These are phyloP conservation scores for Plasmodium fragile DNA, from an alignment of 169 alveolate species.

Conservation along the genomic window DNA sequence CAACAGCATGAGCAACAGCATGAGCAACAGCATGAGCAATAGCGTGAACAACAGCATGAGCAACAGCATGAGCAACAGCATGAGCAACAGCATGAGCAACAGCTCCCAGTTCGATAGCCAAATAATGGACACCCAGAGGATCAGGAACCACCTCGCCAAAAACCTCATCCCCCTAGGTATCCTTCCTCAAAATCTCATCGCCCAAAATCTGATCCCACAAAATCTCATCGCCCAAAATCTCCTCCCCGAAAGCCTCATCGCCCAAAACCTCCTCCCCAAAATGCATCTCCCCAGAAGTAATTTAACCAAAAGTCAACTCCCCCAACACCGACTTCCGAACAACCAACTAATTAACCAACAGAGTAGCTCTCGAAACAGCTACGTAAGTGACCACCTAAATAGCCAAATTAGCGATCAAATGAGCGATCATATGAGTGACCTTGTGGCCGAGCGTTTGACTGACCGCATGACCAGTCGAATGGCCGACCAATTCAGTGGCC, in stretches of 20 bases:
- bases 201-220: neutral
- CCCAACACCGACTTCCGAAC: neutral
- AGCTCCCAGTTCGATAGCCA: neutral
- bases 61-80: too few species aligned
- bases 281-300: neutral
- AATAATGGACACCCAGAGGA: neutral
- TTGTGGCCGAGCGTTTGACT: neutral
- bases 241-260: neutral
- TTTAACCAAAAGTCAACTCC: neutral
- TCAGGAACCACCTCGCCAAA: neutral
- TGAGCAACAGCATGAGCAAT: too few species aligned
- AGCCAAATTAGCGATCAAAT: neutral
- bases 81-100: too few species aligned
- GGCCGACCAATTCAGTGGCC: constrained; percentile 14
- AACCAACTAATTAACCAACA: neutral
- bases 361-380: neutral
- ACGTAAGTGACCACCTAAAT: neutral
- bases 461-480: constrained; percentile 2
- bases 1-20: neutral
- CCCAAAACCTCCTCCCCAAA: neutral
- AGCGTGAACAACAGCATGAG: neutral
- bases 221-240: neutral
- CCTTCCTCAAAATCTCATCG: neutral
- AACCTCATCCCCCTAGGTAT: neutral
- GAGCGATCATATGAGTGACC: neutral